Conservation (phyloP, 805 yeast genomes). For the Starmerella asiatica region DNA sequence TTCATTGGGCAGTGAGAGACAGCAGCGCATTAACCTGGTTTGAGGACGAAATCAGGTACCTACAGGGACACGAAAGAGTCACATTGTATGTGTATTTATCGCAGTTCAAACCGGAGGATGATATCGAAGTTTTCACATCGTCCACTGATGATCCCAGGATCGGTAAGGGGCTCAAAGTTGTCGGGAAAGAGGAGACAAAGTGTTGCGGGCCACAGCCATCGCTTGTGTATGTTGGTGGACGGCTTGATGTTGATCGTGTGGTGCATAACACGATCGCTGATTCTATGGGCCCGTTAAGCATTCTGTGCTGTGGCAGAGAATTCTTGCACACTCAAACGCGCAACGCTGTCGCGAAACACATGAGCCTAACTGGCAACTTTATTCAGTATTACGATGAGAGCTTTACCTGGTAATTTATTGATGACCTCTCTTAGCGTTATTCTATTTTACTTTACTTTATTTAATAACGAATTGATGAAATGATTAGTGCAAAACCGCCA, state of each 20-base stretch:
- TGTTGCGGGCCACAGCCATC: neutral
- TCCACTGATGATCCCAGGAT: neutral
- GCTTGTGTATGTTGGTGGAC: neutral
- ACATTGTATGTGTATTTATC: slow-evolving; percentile 8
- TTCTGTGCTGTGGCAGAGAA: slow-evolving; percentile 53
- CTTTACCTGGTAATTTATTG: slow-evolving; percentile 42
- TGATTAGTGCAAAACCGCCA: neutral
- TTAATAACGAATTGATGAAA: no score
- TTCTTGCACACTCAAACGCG: slow-evolving; percentile 45
- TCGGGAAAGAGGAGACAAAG: neutral
- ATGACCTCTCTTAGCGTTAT: neutral
- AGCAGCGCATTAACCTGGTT: slow-evolving; percentile 30
- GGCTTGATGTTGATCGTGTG: slow-evolving; percentile 18
- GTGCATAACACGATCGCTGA: slow-evolving; percentile 29
- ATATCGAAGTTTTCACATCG: neutral
- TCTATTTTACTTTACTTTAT: neutral
- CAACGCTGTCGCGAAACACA: slow-evolving; percentile 32
- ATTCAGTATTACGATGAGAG: slow-evolving; percentile 61
- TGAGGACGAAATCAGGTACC: slow-evolving; percentile 29
- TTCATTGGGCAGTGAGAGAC: slow-evolving; percentile 16
- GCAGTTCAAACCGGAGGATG: neutral
- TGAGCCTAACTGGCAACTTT: slow-evolving; percentile 33
- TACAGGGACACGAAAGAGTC: slow-evolving; percentile 17
- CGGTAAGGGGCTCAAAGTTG: neutral
- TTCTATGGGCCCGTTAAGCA: slow-evolving; percentile 35